A percentile compares a stretch with the other conserved stretches of the same genome.
phyloP scores from a whole-genome alignment of 2,329 filamentous ascomycete genomes.

The Blastomyces silverae region DNA sequence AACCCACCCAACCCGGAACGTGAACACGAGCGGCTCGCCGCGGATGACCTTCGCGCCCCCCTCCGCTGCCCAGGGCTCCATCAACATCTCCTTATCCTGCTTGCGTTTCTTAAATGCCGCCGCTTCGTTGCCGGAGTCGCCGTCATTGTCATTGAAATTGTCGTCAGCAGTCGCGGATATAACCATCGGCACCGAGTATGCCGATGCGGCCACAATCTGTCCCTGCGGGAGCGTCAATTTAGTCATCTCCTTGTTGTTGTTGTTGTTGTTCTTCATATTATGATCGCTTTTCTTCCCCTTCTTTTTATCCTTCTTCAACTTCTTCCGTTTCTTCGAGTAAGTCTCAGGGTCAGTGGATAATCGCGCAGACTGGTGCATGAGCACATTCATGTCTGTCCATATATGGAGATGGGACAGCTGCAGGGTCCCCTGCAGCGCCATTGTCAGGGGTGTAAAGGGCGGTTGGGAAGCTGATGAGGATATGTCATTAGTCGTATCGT shows the following conservation, averaged over 20 bases:
- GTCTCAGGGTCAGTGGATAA: constrained; percentile 14
- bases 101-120: constrained; percentile 32
- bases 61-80: constrained; percentile 42
- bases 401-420: constrained; percentile 87
- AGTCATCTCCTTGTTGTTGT: constrained; percentile 50
- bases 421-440: constrained; percentile 81
- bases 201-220: constrained; percentile 77
- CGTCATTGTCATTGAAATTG: constrained; percentile 17
- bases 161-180: constrained; percentile 34
- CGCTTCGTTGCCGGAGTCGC: not conserved
- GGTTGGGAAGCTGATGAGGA: not conserved
- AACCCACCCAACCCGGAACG: constrained; percentile 73
- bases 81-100: constrained; percentile 42
- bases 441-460: constrained; percentile 72
- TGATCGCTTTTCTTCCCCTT: constrained; percentile 35
- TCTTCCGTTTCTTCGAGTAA: constrained; percentile 19
- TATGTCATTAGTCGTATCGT: not conserved
- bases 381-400: constrained; percentile 79
- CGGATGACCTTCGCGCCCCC: constrained; percentile 66
- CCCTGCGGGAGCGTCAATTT: constrained; percentile 46
- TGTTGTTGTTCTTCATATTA: constrained; percentile 44
- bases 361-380: constrained; percentile 57
- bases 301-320: constrained; percentile 34
- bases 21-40: constrained; percentile 72
- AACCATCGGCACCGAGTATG: constrained; percentile 73